Percentiles rank a stretch among this genome's conserved stretches.
Conservation (phyloP, 495 filamentous ascomycete species). For the Acidiella bohemica region DNA sequence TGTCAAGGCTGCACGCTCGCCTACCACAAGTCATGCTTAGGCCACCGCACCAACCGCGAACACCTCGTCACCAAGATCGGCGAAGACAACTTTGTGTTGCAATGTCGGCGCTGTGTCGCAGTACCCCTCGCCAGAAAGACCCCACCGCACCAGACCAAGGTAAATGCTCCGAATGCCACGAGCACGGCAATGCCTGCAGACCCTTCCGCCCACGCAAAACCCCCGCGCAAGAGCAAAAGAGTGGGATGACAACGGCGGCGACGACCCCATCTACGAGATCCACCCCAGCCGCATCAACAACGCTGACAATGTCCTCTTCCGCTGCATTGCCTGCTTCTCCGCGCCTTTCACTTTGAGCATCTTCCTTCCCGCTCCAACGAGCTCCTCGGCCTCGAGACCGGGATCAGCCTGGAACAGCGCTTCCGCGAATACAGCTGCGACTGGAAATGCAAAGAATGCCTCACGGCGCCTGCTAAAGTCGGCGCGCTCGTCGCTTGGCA, state of each 20-base stretch:
- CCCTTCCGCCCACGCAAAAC: conserved; percentile 60
- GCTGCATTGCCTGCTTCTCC: conserved; percentile 57
- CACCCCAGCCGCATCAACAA: conserved; percentile 56
- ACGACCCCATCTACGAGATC: conserved; percentile 59
- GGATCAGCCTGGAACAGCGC: conserved; percentile 33
- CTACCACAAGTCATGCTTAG: conserved; percentile 74
- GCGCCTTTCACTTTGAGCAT: conserved; percentile 75
- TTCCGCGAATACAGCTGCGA: conserved; percentile 48
- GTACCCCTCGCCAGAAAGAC: conserved; percentile 50
- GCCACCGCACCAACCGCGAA: conserved; percentile 55
- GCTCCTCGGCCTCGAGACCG: conserved; percentile 30
- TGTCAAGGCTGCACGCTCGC: conserved; percentile 83
- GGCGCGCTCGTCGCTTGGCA: conserved; percentile 76
- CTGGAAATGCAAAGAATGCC: conserved; percentile 69
- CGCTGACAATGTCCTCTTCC: conserved; percentile 60
- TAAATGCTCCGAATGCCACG: conserved; percentile 54
- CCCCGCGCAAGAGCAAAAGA: conserved; percentile 66
- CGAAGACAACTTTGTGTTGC: conserved; percentile 65
- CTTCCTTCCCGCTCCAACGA: conserved; percentile 39
- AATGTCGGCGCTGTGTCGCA: conserved; percentile 77
- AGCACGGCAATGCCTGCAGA: conserved; percentile 44
- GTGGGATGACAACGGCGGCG: conserved; percentile 58
- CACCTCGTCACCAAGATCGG: conserved; percentile 90
- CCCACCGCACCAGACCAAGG: conserved; percentile 51
- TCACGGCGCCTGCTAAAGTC: conserved; percentile 44